Percentiles rank a stretch among this genome's conserved stretches.
Conservation (phyloP, 179 eudicot species). For the Beta corolliflora region DNA sequence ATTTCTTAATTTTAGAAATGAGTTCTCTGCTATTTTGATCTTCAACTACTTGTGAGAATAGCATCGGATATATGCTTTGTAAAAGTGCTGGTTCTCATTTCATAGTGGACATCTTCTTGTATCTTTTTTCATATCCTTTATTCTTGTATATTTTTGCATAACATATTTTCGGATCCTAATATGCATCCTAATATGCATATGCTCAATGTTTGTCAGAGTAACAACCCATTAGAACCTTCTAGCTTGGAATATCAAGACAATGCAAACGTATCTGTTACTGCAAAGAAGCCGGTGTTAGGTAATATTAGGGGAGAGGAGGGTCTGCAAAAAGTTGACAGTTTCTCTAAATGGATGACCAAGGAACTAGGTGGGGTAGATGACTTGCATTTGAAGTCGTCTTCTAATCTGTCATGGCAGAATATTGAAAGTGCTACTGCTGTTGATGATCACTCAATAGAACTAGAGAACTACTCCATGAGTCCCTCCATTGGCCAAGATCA, state of each 20-base stretch:
- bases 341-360: slow-evolving; percentile 71
- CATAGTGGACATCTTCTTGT: not conserved
- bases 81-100: slow-evolving; percentile 12
- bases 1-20: not conserved
- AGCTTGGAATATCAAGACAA: slow-evolving; percentile 31
- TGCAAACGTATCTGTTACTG: slow-evolving; percentile 25
- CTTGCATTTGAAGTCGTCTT: slow-evolving; percentile 47
- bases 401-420: slow-evolving; percentile 60
- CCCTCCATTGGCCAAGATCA: slow-evolving; percentile 76
- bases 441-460: slow-evolving; percentile 48
- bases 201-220: slow-evolving; percentile 35
- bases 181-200: slow-evolving; percentile 20
- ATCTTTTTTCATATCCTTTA: not conserved
- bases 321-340: slow-evolving; percentile 74
- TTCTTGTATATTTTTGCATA: not conserved
- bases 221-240: slow-evolving; percentile 35
- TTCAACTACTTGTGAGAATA: not conserved
- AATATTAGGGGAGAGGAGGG: slow-evolving; percentile 37
- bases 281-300: slow-evolving; percentile 41
- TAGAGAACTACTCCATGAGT: slow-evolving; percentile 55
- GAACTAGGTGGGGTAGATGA: slow-evolving; percentile 61
- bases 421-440: slow-evolving; percentile 45
- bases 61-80: not conserved
- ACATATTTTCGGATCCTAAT: slow-evolving; percentile 18
- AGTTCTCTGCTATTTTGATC: not conserved